A percentile compares a stretch with the other conserved stretches of the same genome.
phyloP scores from a whole-genome alignment of 2,329 filamentous ascomycete species.

The Zasmidium angulare region DNA sequence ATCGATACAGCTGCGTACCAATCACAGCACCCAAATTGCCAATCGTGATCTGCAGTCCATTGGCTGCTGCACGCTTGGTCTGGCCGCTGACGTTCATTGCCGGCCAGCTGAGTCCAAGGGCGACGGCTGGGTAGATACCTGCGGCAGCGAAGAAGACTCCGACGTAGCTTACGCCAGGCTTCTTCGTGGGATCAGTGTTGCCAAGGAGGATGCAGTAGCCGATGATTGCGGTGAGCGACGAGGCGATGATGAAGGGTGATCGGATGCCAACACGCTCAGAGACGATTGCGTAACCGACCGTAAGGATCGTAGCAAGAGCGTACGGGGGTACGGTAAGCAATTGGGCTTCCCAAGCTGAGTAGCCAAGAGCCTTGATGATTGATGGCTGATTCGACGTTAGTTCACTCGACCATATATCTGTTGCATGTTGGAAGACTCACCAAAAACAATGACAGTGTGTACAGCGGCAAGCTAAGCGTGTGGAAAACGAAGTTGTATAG shows the following conservation, averaged over 20 bases:
- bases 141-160: slow-evolving; percentile 46
- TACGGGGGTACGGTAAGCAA: slow-evolving; percentile 40
- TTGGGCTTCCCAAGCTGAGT: slow-evolving; percentile 35
- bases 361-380: slow-evolving; percentile 62
- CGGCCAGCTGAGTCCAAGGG: slow-evolving; percentile 66
- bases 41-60: slow-evolving; percentile 70
- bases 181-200: slow-evolving; percentile 40
- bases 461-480: slow-evolving; percentile 64
- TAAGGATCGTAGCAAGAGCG: slow-evolving; percentile 53
- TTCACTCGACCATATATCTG: neutral
- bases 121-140: slow-evolving; percentile 66
- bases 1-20: slow-evolving; percentile 68
- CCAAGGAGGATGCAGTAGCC: slow-evolving; percentile 42
- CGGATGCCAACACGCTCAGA: slow-evolving; percentile 60
- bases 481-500: slow-evolving; percentile 71
- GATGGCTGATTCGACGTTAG: slow-evolving; percentile 43
- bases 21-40: slow-evolving; percentile 68
- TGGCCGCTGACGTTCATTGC: slow-evolving; percentile 68
- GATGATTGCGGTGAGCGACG: slow-evolving; percentile 36
- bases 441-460: slow-evolving; percentile 48
- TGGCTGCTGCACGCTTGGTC: slow-evolving; percentile 67
- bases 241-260: slow-evolving; percentile 63
- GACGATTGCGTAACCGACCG: slow-evolving; percentile 57
- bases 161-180: slow-evolving; percentile 40
- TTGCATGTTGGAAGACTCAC: slow-evolving; percentile 38